A percentile compares a stretch with the other conserved stretches of the same genome.
Conservation (phyloP, 2,329 filamentous ascomycete genomes). For the Fusarium robinianum region DNA sequence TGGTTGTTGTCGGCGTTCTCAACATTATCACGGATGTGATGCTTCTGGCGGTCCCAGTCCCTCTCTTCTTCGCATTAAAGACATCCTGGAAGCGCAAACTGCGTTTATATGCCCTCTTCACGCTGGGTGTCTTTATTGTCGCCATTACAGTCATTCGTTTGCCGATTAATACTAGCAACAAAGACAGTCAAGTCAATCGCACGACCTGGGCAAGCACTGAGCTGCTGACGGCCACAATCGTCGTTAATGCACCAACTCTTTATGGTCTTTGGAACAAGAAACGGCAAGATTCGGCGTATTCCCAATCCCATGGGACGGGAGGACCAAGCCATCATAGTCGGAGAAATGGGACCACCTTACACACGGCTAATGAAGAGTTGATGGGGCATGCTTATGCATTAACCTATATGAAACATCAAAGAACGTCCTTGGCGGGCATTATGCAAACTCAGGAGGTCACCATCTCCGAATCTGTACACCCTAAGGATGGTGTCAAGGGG, state of each 20-base stretch:
- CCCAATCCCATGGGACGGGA: too few species aligned
- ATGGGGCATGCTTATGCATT: too few species aligned
- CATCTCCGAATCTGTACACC: too few species aligned
- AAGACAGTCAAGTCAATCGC: slow-evolving; percentile 42
- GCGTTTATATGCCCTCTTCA: slow-evolving; percentile 42
- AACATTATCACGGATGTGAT: slow-evolving; percentile 38
- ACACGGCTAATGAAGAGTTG: too few species aligned
- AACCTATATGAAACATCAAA: too few species aligned
- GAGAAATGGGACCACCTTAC: too few species aligned
- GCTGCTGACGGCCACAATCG: slow-evolving; percentile 39
- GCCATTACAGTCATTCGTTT: slow-evolving; percentile 46
- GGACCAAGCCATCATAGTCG: too few species aligned
- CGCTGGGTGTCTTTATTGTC: slow-evolving; percentile 47
- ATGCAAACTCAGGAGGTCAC: too few species aligned
- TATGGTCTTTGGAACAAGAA: slow-evolving; percentile 42
- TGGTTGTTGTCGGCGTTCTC: slow-evolving; percentile 28
- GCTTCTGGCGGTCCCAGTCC: slow-evolving; percentile 34
- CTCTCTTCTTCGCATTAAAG: slow-evolving; percentile 37
- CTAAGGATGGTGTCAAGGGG: too few species aligned
- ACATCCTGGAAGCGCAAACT: slow-evolving; percentile 38
- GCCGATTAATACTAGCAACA: slow-evolving; percentile 43
- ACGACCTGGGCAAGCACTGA: slow-evolving; percentile 47
- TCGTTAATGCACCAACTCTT: slow-evolving; percentile 46
- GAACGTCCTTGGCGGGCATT: too few species aligned
- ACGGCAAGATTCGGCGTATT: too few species aligned